A percentile compares a stretch with the other conserved stretches of the same genome.
Evolutionary conservation across 306 rosid species (phyloP).

Genomic region (Echinosophora koreensis): DNA sequence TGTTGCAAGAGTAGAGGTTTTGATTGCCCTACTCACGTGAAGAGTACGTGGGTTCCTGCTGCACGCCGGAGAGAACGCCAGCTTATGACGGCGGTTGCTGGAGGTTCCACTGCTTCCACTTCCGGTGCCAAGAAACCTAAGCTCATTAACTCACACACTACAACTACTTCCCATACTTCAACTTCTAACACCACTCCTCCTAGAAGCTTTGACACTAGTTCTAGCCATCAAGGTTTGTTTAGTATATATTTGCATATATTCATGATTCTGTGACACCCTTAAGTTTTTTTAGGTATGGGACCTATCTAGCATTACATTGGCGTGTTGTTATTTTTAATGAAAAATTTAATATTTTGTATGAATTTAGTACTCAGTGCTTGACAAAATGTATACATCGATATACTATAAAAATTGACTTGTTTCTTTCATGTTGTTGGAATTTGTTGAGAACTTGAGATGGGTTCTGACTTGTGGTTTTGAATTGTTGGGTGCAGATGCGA

Average conservation of each 20-base stretch:
- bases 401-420: too few relatives aligned
- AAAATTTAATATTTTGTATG: too few relatives aligned
- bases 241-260: too few relatives aligned
- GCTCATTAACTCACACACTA: constrained; percentile 76
- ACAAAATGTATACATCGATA: too few relatives aligned
- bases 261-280: too few relatives aligned
- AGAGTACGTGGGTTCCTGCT: constrained; percentile 98
- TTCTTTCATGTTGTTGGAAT: neutral
- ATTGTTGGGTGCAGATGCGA: constrained; percentile 62
- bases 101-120: constrained; percentile 74
- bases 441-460: constrained; percentile 39
- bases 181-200: constrained; percentile 97
- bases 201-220: constrained; percentile 89
- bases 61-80: constrained; percentile 90
- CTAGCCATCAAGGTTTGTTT: constrained; percentile 84
- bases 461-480: constrained; percentile 17
- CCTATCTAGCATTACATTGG: neutral
- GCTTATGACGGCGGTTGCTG: constrained; percentile 46
- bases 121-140: constrained; percentile 85
- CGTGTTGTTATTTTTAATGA: too few relatives aligned
- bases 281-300: neutral
- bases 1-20: constrained; percentile 94
- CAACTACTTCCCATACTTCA: constrained; percentile 83
- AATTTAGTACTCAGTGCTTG: too few relatives aligned
- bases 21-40: constrained; percentile 90